A percentile compares a stretch with the other conserved stretches of the same genome.
Evolutionary conservation across 208 protist genomes (phyloP).

Genomic region (Leishmania braziliensis): DNA sequence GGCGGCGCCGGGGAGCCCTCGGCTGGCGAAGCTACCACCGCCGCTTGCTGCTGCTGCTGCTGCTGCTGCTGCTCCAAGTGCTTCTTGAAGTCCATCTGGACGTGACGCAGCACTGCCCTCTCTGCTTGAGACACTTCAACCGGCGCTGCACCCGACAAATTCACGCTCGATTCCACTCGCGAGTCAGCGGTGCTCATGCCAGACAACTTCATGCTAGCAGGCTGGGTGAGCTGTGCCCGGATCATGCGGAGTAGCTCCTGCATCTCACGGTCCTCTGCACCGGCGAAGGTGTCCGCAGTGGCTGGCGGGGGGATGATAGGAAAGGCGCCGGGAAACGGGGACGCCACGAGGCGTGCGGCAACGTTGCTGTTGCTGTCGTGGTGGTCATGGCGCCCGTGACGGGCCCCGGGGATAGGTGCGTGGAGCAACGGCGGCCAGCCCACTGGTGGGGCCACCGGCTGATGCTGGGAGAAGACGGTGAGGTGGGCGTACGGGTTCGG

Average conservation of each 20-base stretch:
- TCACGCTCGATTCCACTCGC: neutral
- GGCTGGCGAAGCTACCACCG: neutral
- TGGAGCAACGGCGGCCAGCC: slow-evolving; percentile 15
- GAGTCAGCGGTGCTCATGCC: neutral
- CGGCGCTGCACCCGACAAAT: slow-evolving; percentile 4
- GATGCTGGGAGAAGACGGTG: slow-evolving; percentile 35
- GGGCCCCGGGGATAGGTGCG: slow-evolving; percentile 1
- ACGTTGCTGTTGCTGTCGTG: slow-evolving; percentile 2
- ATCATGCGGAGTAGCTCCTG: slow-evolving; percentile 39
- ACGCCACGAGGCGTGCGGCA: slow-evolving; percentile 27
- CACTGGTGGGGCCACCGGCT: slow-evolving; percentile 31
- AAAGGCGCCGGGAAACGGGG: slow-evolving; percentile 45
- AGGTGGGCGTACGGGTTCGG: slow-evolving; percentile 35
- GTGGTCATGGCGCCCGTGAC: neutral
- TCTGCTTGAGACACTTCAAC: slow-evolving; percentile 64
- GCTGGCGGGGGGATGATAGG: slow-evolving; percentile 38
- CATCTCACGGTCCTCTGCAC: slow-evolving; percentile 43
- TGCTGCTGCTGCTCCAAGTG: slow-evolving; percentile 28
- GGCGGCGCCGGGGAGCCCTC: slow-evolving; percentile 15
- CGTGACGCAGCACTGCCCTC: slow-evolving; percentile 45
- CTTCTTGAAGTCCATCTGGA: slow-evolving; percentile 53
- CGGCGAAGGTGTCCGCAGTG: slow-evolving; percentile 18
- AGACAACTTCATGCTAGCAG: neutral
- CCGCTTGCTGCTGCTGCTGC: slow-evolving; percentile 6
- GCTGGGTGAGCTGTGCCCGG: slow-evolving; percentile 29